Base-by-base conservation (phyloP, 257 asterid genomes). In the Cynanchum wilfordii region DNA sequence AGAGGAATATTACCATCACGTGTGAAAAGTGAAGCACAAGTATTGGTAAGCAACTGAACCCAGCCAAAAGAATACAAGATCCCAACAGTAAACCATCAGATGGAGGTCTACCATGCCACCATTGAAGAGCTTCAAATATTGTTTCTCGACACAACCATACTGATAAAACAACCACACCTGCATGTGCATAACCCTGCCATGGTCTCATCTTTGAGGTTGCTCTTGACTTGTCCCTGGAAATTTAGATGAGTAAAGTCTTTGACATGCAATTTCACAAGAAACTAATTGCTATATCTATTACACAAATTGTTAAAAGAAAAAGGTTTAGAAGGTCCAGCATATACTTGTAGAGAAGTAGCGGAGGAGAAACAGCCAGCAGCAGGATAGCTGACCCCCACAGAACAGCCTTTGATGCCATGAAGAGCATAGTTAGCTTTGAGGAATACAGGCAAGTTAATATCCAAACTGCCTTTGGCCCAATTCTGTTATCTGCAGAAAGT, bases 31-130 rank as follows among this genome's bases (percentile, higher is more conserved):
- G 99, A 79, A 95, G 83, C 57, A 91, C 94, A 72, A 92, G 91
- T 74, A 95, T 92, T 6, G 99, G 99, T 52, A 92, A 68, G 77
- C 97, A 95, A 84, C 94, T 96, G 82, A 95, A 82, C 76, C 97
- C 98, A 51, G 83, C 81, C 86, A 92, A 80, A 75, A 90, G 88
- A 76, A 92, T 87, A 89, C 96, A 90, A 69, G 90, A 80, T 49
- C 99, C 99, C 77, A 95, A 82, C 71, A 92, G 90, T 83, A 95
- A 86, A 73, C 98, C 99, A 82, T 92, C 98, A 60, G 98, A 87
- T 69, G 99, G 99, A 79, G 95, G 82, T 84, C 99, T 90, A 72
- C 99, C 99, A 76, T 87, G 76, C 99, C 96, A 95, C 98, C 99
- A 95, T 62, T 87, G 99, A 77, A 95, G 97, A 82, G 94, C 92